Percentiles rank a stretch among this genome's conserved stretches.
These are phyloP conservation scores for Mycogone perniciosa DNA, from an alignment of 2,329 filamentous ascomycete genomes.

Conservation along the genomic window DNA sequence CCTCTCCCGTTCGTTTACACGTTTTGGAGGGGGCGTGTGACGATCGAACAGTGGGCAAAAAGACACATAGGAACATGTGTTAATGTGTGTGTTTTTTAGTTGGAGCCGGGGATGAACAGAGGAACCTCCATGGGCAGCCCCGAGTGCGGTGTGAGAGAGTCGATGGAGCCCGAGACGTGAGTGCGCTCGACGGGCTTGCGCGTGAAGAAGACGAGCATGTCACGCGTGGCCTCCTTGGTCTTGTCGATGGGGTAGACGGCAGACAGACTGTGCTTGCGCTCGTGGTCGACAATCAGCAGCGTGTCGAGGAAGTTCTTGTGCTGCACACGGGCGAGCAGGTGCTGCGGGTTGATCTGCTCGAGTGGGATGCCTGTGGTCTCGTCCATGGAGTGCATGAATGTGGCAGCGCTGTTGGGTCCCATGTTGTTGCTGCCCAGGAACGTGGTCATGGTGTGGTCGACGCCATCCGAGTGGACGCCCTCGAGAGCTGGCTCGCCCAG, in stretches of 20 bases:
- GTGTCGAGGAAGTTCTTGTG: constrained; percentile 24
- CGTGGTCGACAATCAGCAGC: constrained; percentile 23
- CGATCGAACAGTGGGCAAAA: neutral
- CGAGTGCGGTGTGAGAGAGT: constrained; percentile 20
- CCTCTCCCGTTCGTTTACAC: too few species aligned
- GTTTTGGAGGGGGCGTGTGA: too few species aligned
- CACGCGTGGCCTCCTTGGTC: constrained; percentile 19
- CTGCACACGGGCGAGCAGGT: constrained; percentile 19
- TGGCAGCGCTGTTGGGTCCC: constrained; percentile 22
- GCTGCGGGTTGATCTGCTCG: constrained; percentile 17
- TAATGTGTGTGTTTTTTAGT: neutral
- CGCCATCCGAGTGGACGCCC: constrained; percentile 27
- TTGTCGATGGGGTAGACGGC: constrained; percentile 20
- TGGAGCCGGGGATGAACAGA: constrained; percentile 17
- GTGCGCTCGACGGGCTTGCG: constrained; percentile 20
- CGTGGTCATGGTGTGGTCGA: constrained; percentile 28
- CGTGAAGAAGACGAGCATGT: constrained; percentile 26
- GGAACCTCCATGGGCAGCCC: constrained; percentile 22
- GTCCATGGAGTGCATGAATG: constrained; percentile 23
- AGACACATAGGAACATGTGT: neutral
- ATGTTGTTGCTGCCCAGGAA: constrained; percentile 25
- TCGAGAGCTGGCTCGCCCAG: constrained; percentile 27
- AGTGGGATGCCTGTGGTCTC: constrained; percentile 21
- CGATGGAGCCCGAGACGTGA: constrained; percentile 20
- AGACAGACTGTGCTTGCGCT: constrained; percentile 23